A percentile compares a stretch with the other conserved stretches of the same genome.
Evolutionary conservation across 1,284 basidiomycete species (phyloP).

Genomic region (Pseudomicrostroma phylloplanum): DNA sequence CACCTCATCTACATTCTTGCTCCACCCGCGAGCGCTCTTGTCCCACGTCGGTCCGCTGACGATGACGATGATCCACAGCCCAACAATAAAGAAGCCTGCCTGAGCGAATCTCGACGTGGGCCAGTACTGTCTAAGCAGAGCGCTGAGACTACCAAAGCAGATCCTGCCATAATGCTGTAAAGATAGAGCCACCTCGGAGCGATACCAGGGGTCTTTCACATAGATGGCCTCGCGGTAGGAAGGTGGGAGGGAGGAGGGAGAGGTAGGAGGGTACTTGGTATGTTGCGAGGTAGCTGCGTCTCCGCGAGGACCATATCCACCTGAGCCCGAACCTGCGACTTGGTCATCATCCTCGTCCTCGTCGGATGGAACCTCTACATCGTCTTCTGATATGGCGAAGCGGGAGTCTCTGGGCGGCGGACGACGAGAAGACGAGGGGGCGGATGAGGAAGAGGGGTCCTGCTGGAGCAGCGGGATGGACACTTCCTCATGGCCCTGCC

Average conservation of each 20-base stretch:
- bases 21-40: conserved; percentile 5
- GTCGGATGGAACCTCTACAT: conserved; percentile 16
- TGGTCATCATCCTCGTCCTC: conserved; percentile 7
- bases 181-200: conserved; percentile 20
- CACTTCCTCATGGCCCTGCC: no score
- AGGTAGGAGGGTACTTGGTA: neutral
- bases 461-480: no score
- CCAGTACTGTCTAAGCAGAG: conserved; percentile 26
- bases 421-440: neutral
- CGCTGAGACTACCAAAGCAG: conserved; percentile 19
- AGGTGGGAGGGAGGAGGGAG: conserved; percentile 26
- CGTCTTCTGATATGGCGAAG: conserved; percentile 36
- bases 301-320: neutral
- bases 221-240: conserved; percentile 32
- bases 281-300: no score
- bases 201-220: conserved; percentile 20
- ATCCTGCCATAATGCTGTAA: conserved; percentile 19
- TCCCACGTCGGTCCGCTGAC: conserved; percentile 22
- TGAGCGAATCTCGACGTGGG: conserved; percentile 34
- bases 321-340: neutral
- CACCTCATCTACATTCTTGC: conserved; percentile 9
- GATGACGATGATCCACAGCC: conserved; percentile 36
- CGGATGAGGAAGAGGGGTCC: no score
- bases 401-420: conserved; percentile 17
- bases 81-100: conserved; percentile 33